Evolutionary conservation across 306 rosid genomes (phyloP), one percentile per base, ranked within the genome.

Genomic region (Cucumis melo): DNA sequence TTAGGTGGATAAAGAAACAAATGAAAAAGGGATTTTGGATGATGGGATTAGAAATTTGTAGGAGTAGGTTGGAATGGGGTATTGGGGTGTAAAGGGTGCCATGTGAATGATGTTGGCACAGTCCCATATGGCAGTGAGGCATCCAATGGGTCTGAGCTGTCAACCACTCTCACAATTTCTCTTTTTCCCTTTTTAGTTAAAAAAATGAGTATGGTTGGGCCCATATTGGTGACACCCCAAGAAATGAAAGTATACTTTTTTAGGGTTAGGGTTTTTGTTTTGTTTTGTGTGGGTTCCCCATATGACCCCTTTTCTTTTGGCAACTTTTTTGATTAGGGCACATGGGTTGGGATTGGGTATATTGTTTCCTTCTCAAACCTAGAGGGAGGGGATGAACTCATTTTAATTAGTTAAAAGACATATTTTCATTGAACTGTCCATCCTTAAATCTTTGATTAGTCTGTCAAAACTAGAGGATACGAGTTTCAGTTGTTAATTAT

Each of bases 91-190:
- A 51, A 51, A 51, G 56, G 56, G 3, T 51, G 79, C 87, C 87
- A 86, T 83, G 91, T 85, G 89, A 85, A 73, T 16, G 71, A 34
- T 64, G 70, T 36, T 64, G 32, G 73, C 73, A 64, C 50, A 66
- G n/a, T 39, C 51, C 73, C 73, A 38, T 20, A 39, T 66, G 73
- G 51, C 73, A 44, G 57, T 44, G 75, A 67, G 29, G 36, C 56
- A 83, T 87, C 82, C 82, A 73, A 77, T 71, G 83, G 61, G 71
- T n/a, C 72, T 84, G 88, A 87, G 89, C 85, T 88, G 92, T 85
- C 76, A 5, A 6, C 39, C 82, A 84, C 62, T 53, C 34, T 12
- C n/a, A 29, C 36, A 13, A 12, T 23, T 46, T 24, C 66, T 62
- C 68, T 10, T 15, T 46, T 44, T 23, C 10, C 29, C 14, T 5